Conservation (phyloP, 1,284 basidiomycete species). For the Ceratobasidium sp. region DNA sequence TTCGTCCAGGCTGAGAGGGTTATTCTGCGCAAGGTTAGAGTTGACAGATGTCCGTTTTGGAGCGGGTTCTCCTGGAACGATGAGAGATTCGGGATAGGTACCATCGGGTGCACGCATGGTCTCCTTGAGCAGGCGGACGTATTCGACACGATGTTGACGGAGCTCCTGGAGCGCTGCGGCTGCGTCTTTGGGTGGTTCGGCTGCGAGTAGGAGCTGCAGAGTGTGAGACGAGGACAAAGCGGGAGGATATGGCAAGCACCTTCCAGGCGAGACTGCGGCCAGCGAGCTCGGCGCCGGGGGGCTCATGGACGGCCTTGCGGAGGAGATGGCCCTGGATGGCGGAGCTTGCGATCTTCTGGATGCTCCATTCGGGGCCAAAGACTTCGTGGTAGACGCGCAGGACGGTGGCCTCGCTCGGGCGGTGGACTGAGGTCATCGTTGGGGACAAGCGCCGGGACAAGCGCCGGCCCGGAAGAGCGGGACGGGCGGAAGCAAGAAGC, state of each 20-base stretch:
- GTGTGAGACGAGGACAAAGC: background rate
- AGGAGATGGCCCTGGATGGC: conserved; percentile 64
- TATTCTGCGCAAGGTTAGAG: conserved; percentile 72
- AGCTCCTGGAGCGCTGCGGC: conserved; percentile 23
- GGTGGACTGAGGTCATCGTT: background rate
- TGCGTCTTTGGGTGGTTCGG: conserved; percentile 9
- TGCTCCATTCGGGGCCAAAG: conserved; percentile 61
- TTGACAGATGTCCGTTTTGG: conserved; percentile 43
- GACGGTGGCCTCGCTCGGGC: conserved; percentile 38
- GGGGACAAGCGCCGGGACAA: background rate
- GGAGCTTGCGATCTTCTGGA: conserved; percentile 70
- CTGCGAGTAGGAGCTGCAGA: conserved; percentile 15
- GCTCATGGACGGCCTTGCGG: conserved; percentile 51
- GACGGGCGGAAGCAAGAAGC: conserved; percentile 2
- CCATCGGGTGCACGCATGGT: conserved; percentile 80
- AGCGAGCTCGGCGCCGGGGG: conserved; percentile 51
- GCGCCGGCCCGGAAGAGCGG: background rate
- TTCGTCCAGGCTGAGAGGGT: conserved; percentile 85
- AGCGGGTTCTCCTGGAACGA: conserved; percentile 59
- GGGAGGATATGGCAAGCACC: conserved; percentile 52
- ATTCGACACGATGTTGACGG: conserved; percentile 39
- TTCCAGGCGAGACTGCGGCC: conserved; percentile 83
- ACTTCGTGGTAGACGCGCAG: conserved; percentile 67
- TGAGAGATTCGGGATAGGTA: conserved; percentile 71
- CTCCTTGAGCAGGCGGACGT: conserved; percentile 52